Evolutionary conservation across 2,329 filamentous ascomycete genomes (phyloP).

Genomic region (Ophiosphaerella herpotricha): DNA sequence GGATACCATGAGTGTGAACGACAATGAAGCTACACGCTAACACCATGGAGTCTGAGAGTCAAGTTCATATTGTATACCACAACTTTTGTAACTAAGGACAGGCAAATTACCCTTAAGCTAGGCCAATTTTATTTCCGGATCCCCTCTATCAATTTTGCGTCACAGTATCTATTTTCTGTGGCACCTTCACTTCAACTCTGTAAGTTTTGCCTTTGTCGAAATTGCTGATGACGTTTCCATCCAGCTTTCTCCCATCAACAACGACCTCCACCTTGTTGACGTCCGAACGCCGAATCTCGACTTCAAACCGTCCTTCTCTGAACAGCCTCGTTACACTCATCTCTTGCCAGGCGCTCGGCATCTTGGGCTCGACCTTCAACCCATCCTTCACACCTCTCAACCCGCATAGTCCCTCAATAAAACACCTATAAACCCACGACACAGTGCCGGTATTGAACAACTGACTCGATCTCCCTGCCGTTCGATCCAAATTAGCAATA

Average conservation of each 20-base stretch:
- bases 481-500: slow-evolving; percentile 35
- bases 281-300: slow-evolving; percentile 51
- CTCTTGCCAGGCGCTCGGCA: slow-evolving; percentile 56
- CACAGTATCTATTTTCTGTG: slow-evolving; percentile 16
- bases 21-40: too few relatives aligned
- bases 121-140: too few relatives aligned
- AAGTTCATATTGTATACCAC: too few relatives aligned
- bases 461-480: slow-evolving; percentile 61
- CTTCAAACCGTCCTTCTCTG: slow-evolving; percentile 56
- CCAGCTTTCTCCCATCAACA: slow-evolving; percentile 46
- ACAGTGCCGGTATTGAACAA: slow-evolving; percentile 64
- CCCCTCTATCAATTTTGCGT: too few relatives aligned
- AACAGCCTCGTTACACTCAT: slow-evolving; percentile 57
- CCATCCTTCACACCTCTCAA: slow-evolving; percentile 57
- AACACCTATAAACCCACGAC: slow-evolving; percentile 61
- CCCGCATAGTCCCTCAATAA: slow-evolving; percentile 62
- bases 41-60: too few relatives aligned
- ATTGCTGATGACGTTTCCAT: slow-evolving; percentile 48
- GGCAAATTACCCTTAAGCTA: too few relatives aligned
- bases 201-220: slow-evolving; percentile 54
- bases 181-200: slow-evolving; percentile 48
- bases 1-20: too few relatives aligned
- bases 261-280: slow-evolving; percentile 50
- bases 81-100: too few relatives aligned
- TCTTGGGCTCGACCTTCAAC: slow-evolving; percentile 54